Base-by-base conservation (phyloP, 1,284 basidiomycete genomes). In the Malassezia globosa region DNA sequence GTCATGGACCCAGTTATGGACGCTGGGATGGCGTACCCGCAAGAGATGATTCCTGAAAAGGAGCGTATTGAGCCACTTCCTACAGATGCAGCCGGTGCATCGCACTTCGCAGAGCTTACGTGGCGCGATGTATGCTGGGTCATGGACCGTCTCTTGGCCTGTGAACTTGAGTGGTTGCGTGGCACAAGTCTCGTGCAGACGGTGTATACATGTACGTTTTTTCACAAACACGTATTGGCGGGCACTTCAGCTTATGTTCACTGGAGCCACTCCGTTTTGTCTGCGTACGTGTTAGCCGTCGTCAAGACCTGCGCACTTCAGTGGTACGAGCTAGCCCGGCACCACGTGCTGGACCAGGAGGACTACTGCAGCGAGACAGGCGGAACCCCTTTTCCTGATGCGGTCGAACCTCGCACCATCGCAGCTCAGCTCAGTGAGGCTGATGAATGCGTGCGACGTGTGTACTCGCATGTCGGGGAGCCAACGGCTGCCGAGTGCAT, bases 1-100 rank as follows among this genome's bases (percentile, higher is more conserved):
- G 49, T 46, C n/a, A 51, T 51, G 49, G 49, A 52, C 19, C 50
- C 50, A 1, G 24, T 26, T 19, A 52, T 47, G 50, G 50, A 52
- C 22, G 44, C 22, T 7, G 50, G 50, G 14, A 52, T 52, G 50
- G 26, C 8, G 11, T 47, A 34, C 18, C 50, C 50, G n/a, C 1
- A 16, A 1, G 19, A 25, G 6, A 29, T 46, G 7, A 27, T 52
- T 1, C 44, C 45, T 4, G 22, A 5, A 21, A 27, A 18, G 3
- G 50, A 52, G 11, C 29, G 29, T 31, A 16, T 31, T 11, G n/a
- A n/a, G n/a, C n/a, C n/a, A n/a, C 35, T 14, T 7, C n/a, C 21
- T 7, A 6, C 29, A n/a, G 29, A 31, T 10, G 11, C 35, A 19
- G n/a, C 11, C 29, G 11, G 16, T 2, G 11, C 11, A 13, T 11